Percentiles rank a stretch among this genome's conserved stretches.
These are phyloP conservation scores for Globisporangium emineosum DNA, from an alignment of 352 stramenopile genomes.

Conservation along the genomic window DNA sequence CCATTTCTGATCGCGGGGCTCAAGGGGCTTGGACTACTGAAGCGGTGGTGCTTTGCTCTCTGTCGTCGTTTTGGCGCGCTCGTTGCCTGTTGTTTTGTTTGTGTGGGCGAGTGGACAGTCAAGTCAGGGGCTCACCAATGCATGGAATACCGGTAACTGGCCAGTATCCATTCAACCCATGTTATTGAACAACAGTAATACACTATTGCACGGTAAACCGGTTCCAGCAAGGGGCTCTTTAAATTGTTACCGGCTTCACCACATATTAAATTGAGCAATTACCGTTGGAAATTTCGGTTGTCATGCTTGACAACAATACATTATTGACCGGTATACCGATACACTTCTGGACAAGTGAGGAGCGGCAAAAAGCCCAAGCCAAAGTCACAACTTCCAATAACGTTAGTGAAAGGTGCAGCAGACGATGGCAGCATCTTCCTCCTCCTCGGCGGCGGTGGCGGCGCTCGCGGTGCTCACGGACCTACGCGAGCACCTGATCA, in stretches of 20 bases:
- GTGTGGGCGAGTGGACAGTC: neutral
- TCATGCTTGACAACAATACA: too few species aligned
- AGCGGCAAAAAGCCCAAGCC: neutral
- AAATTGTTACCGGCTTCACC: too few species aligned
- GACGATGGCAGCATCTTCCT: slow-evolving; percentile 1
- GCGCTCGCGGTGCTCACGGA: slow-evolving; percentile 37
- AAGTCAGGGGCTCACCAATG: neutral
- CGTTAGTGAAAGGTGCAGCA: neutral
- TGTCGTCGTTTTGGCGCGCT: neutral
- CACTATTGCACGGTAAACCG: too few species aligned
- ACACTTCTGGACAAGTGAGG: too few species aligned
- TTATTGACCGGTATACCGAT: too few species aligned
- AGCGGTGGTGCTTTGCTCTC: neutral
- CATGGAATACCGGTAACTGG: neutral
- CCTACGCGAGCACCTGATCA: slow-evolving; percentile 75
- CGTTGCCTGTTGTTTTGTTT: neutral
- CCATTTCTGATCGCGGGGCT: neutral
- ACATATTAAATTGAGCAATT: too few species aligned
- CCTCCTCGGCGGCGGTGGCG: slow-evolving; percentile 14
- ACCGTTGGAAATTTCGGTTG: too few species aligned
- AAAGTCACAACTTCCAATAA: neutral
- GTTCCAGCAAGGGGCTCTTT: too few species aligned
- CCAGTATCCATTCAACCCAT: neutral
- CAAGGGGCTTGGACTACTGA: neutral
- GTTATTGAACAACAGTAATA: too few species aligned